Evolutionary conservation across 1,284 basidiomycete genomes (phyloP), one percentile per base, ranked within the genome.

Genomic region (Marasmius fiardii): DNA sequence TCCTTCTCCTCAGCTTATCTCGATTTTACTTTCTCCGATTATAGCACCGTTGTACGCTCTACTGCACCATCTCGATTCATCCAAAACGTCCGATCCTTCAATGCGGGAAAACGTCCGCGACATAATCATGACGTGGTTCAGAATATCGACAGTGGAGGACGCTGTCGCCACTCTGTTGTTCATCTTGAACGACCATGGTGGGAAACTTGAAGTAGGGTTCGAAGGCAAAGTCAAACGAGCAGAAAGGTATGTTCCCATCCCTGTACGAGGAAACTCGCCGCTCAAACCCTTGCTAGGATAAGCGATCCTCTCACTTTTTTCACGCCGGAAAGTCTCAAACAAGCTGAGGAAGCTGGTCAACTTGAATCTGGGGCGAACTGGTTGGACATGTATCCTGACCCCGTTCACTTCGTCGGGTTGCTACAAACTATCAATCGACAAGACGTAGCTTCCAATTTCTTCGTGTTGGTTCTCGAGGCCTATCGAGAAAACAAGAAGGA

Each of bases 61-160:
- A 3, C 69, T 79, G 4, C 76, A 75, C 48, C 71, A 82, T 53
- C 65, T 93, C 18, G 76, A 82, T 21, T 69, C 67, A 10, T 64
- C 69, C 21, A 85, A 80, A 60, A 79, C 81, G 2, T 77, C 83
- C 2, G 87, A 91, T 64, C 86, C 88, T 0, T 66, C 74, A 0
- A 55, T 89, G 11, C 81, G 75, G 53, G 84, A 86, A 58, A 78
- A 79, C 8, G 70, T 88, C 2, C 74, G 70, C 21, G 81, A 82
- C 7, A 66, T 92, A 20, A 69, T 94, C 28, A 67, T 74, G 1
- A 86, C 85, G 0, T 94, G 92, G 92, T 90, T 83, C 1, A 82
- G 86, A 59, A 77, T 90, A 2, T 77, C 85, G 0, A 73, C 74
- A 23, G 63, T 69, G 12, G 63, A 71, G 4, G 83, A 86, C 54